Base-by-base conservation (phyloP, 2,329 filamentous ascomycete genomes). In the Penicillium vulpinum region DNA sequence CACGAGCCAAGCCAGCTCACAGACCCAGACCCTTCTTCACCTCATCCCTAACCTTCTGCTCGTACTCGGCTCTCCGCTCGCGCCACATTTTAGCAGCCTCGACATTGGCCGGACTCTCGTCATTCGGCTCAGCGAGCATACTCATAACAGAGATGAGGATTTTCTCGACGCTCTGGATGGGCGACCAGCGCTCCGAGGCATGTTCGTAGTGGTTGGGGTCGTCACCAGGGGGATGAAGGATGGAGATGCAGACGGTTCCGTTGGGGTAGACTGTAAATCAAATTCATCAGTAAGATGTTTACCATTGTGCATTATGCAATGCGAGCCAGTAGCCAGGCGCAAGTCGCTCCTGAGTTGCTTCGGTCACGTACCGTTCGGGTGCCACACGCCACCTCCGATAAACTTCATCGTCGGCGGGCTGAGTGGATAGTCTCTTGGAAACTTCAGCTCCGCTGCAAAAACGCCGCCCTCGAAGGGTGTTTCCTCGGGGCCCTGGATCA, bases 121-220 rank as follows among this genome's bases (percentile, higher is more conserved):
- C 93, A 75, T 97, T 97, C 58, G 93, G 92, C 78, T 96, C 92
- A 1, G 92, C 92, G 44, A 97, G 85, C 92, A 97, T 97, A 77
- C 91, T 96, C 89, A 97, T 97, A 59, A 97, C 93, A 46, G 88
- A 92, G 56, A 97, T 92, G 65, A 97, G 81, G 66, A 97, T 97
- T 81, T 97, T 97, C 79, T 97, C 94, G 65, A 97, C 93, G 58
- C 89, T 94, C 79, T 97, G 94, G 61, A 97, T 96, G 13, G 93
- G 93, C 28, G 89, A 93, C 93, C 93, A 97, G 62, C 93, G 88
- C 80, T 97, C 94, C 1, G 89, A 92, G 8, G 94, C 93, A 68
- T 93, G 90, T 77, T 97, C 93, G 83, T 97, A 97, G 80, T 96
- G 92, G 79, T 97, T 97, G 53, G 94, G 94, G 76, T 97, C 93